Conservation (phyloP, 176 grass and related monocot genomes). For the Chrysopogon serrulatus region DNA sequence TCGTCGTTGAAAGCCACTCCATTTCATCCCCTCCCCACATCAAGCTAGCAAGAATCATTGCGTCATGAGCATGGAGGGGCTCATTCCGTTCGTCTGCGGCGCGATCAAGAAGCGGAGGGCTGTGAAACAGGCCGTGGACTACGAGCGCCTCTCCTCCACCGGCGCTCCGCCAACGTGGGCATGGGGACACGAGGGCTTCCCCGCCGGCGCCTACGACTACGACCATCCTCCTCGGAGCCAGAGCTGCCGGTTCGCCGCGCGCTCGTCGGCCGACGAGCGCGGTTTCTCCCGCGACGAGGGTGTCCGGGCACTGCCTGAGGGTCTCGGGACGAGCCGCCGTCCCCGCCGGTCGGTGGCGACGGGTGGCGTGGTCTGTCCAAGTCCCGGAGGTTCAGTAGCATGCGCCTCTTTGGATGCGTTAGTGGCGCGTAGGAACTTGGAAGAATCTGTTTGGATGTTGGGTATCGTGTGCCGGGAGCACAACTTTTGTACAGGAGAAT, state of each 20-base stretch:
- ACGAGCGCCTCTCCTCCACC: neutral
- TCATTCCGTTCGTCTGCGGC: slow-evolving; percentile 32
- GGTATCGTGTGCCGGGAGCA: neutral
- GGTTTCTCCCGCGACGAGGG: neutral
- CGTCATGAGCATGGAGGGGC: neutral
- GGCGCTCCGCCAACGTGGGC: neutral
- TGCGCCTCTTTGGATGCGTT: slow-evolving; percentile 25
- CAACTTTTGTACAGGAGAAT: neutral
- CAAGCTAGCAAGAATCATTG: too few relatives aligned
- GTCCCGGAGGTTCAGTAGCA: slow-evolving; percentile 29
- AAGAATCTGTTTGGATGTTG: neutral
- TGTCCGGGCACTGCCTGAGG: neutral
- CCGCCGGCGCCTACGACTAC: neutral
- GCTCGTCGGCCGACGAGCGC: neutral
- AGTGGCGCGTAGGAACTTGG: neutral
- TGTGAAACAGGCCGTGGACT: neutral
- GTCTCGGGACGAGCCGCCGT: neutral
- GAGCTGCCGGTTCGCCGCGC: slow-evolving; percentile 32
- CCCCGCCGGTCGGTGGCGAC: neutral
- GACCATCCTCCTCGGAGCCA: neutral
- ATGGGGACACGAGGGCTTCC: neutral
- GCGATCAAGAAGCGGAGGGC: slow-evolving; percentile 6
- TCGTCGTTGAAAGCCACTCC: too few relatives aligned
- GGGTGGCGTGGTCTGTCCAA: slow-evolving; percentile 1
- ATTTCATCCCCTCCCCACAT: too few relatives aligned